Evolutionary conservation across 1,284 basidiomycete species (phyloP).

Genomic region (Tilletia setariae): DNA sequence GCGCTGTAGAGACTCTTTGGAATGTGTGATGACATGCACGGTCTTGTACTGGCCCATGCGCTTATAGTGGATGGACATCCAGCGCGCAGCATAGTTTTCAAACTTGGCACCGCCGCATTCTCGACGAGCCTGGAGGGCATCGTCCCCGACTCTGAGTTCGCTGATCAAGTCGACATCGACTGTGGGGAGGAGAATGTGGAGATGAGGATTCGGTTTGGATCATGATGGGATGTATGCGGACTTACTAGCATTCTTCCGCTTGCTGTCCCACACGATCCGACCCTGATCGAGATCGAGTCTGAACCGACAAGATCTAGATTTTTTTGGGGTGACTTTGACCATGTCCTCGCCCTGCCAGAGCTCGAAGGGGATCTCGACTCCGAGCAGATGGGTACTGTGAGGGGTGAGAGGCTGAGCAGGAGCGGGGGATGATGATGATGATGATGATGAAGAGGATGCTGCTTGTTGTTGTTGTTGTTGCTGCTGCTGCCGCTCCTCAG

Average conservation of each 20-base stretch:
- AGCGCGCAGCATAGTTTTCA: slow-evolving; percentile 59
- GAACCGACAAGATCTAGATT: slow-evolving; percentile 72
- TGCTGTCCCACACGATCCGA: slow-evolving; percentile 78
- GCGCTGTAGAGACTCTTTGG: slow-evolving; percentile 65
- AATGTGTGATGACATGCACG: slow-evolving; percentile 78
- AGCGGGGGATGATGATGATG: too few species aligned
- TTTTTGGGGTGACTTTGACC: slow-evolving; percentile 84
- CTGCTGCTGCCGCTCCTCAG: too few species aligned
- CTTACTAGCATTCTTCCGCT: slow-evolving; percentile 58
- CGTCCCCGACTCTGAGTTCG: slow-evolving; percentile 73
- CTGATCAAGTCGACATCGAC: slow-evolving; percentile 87
- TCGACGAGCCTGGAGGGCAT: neutral
- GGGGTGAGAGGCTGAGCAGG: too few species aligned
- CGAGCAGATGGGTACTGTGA: neutral
- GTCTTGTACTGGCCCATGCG: slow-evolving; percentile 81
- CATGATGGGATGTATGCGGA: neutral
- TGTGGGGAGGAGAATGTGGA: slow-evolving; percentile 46
- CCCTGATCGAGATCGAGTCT: slow-evolving; percentile 74
- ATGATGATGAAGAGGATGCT: too few species aligned
- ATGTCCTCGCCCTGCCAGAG: slow-evolving; percentile 58
- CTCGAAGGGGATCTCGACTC: slow-evolving; percentile 19
- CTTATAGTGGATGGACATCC: slow-evolving; percentile 75
- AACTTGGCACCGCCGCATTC: slow-evolving; percentile 58
- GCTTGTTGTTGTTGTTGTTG: too few species aligned
- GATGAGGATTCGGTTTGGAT: too few species aligned